phyloP scores from a whole-genome alignment of 495 filamentous ascomycete species.

The Podospora pseudopauciseta region DNA sequence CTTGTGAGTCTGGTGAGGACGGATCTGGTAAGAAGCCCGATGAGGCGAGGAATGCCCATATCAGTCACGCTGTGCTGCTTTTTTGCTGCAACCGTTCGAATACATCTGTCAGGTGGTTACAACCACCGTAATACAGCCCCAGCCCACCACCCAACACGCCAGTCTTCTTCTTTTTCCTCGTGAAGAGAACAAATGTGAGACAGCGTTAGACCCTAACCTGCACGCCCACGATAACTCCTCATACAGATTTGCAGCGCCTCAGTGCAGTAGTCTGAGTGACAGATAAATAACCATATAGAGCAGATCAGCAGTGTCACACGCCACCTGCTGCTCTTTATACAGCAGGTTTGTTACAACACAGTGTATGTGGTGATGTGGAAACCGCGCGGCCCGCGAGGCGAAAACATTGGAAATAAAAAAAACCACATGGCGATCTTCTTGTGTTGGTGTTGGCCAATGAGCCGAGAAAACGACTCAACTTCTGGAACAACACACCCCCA shows the following conservation, averaged over 20 bases:
- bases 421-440: background rate
- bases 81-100: background rate
- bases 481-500: background rate
- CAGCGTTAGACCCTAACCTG: background rate
- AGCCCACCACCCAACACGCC: too few species aligned
- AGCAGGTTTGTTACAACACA: too few species aligned
- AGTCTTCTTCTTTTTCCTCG: background rate
- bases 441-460: background rate
- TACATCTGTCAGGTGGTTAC: too few species aligned
- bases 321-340: background rate
- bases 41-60: background rate
- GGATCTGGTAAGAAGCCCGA: background rate
- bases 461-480: too few species aligned
- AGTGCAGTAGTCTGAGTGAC: background rate
- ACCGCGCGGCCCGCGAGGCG: background rate
- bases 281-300: background rate
- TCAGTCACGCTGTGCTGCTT: background rate
- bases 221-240: background rate
- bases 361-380: background rate
- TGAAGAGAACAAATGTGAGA: background rate
- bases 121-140: too few species aligned
- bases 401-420: background rate
- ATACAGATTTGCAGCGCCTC: background rate
- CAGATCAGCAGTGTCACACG: background rate
- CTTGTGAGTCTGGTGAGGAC: background rate